phyloP scores from a whole-genome alignment of 495 filamentous ascomycete genomes.

The Neurospora sp. region DNA sequence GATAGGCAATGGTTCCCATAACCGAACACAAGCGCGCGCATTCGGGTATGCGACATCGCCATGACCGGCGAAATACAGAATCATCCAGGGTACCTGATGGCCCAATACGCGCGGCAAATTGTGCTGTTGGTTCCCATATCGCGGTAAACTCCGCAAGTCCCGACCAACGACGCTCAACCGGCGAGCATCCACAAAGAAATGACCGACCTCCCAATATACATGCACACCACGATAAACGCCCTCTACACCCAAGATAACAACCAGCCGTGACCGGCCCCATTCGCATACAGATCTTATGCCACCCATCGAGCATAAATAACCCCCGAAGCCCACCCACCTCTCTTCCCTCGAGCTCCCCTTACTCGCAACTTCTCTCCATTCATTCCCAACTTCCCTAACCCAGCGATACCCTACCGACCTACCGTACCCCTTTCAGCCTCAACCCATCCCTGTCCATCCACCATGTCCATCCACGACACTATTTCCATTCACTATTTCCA shows the following conservation, averaged over 20 bases:
- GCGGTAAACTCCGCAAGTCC: background rate
- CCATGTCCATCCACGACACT: background rate
- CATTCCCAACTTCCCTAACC: background rate
- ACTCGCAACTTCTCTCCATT: background rate
- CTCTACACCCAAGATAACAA: background rate
- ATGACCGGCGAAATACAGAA: background rate
- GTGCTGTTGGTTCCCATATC: background rate
- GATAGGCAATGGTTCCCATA: background rate
- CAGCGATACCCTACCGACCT: background rate
- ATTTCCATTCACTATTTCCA: background rate
- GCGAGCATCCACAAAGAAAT: background rate
- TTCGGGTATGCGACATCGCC: background rate
- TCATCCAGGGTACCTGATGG: background rate
- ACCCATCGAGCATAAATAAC: background rate
- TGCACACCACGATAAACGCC: background rate
- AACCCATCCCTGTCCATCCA: background rate
- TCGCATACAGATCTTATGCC: background rate
- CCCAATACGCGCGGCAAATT: background rate
- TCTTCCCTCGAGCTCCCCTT: background rate
- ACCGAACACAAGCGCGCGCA: background rate
- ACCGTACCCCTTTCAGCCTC: background rate
- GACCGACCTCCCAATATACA: background rate
- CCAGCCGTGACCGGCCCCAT: background rate
- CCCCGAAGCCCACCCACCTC: background rate
- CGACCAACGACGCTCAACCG: background rate